phyloP scores from a whole-genome alignment of 345 rosid genomes.

The Iberis pinnata region DNA sequence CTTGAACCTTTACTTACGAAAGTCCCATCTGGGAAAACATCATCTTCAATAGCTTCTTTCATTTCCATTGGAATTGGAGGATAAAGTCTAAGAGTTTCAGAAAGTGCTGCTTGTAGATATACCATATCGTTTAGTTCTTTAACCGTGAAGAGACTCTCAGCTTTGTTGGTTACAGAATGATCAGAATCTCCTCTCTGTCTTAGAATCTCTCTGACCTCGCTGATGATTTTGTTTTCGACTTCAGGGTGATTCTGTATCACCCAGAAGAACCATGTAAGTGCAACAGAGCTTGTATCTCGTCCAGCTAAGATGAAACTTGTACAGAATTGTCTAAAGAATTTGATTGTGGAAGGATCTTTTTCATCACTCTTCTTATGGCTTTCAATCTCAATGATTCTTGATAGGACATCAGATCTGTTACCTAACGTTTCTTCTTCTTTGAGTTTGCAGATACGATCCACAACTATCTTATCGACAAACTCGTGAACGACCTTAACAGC shows the following conservation, averaged over 20 bases:
- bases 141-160: slow-evolving; percentile 27
- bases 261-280: slow-evolving; percentile 49
- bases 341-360: slow-evolving; percentile 22
- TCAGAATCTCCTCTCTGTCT: slow-evolving; percentile 10
- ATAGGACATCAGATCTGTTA: slow-evolving; percentile 40
- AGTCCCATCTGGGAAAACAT: slow-evolving; percentile 52
- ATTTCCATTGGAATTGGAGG: slow-evolving; percentile 67
- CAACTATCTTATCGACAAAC: slow-evolving; percentile 36
- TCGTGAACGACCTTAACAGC: slow-evolving; percentile 39
- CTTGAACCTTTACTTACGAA: slow-evolving; percentile 40
- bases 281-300: slow-evolving; percentile 49
- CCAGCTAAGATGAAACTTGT: slow-evolving; percentile 53
- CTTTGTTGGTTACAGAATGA: slow-evolving; percentile 1
- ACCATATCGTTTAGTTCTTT: slow-evolving; percentile 39
- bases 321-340: slow-evolving; percentile 39
- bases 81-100: slow-evolving; percentile 48
- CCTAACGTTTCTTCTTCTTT: slow-evolving; percentile 30
- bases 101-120: slow-evolving; percentile 47
- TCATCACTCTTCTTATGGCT: slow-evolving; percentile 35
- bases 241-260: slow-evolving; percentile 36
- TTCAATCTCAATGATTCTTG: slow-evolving; percentile 47
- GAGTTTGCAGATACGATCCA: slow-evolving; percentile 38
- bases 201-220: slow-evolving; percentile 18
- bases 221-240: slow-evolving; percentile 32
- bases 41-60: slow-evolving; percentile 43